A percentile compares a stretch with the other conserved stretches of the same genome.
phyloP scores from a whole-genome alignment of 2,329 filamentous ascomycete species.

The Alternaria arbusti region DNA sequence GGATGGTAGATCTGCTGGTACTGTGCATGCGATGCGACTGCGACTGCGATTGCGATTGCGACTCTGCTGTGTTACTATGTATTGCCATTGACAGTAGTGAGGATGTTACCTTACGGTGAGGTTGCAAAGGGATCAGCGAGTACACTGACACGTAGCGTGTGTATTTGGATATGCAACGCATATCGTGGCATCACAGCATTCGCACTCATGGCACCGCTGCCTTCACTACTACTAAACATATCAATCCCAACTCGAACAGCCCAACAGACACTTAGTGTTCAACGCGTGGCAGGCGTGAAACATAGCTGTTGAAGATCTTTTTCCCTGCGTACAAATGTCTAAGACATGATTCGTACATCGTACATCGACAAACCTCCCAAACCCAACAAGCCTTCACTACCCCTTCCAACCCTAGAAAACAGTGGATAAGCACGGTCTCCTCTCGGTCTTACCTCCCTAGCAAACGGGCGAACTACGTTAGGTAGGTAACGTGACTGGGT shows the following conservation, averaged over 20 bases:
- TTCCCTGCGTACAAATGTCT: too few relatives aligned
- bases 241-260: neutral
- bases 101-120: neutral
- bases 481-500: neutral
- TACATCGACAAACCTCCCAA: neutral
- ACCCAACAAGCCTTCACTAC: neutral
- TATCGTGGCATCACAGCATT: neutral
- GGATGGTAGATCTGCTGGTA: neutral
- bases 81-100: neutral
- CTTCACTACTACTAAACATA: neutral
- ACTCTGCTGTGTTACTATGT: neutral
- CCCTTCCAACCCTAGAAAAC: neutral
- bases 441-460: neutral
- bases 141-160: neutral
- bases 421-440: neutral
- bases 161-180: neutral
- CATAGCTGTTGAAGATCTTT: neutral
- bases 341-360: neutral
- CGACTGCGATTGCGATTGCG: neutral
- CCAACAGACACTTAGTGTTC: rapidly evolving
- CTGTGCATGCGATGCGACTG: neutral
- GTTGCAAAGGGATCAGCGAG: neutral
- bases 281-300: neutral
- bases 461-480: neutral
- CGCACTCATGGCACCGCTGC: neutral